These are phyloP conservation scores for Pulveroboletus ravenelii DNA, from an alignment of 768 basidiomycete genomes.

Conservation along the genomic window DNA sequence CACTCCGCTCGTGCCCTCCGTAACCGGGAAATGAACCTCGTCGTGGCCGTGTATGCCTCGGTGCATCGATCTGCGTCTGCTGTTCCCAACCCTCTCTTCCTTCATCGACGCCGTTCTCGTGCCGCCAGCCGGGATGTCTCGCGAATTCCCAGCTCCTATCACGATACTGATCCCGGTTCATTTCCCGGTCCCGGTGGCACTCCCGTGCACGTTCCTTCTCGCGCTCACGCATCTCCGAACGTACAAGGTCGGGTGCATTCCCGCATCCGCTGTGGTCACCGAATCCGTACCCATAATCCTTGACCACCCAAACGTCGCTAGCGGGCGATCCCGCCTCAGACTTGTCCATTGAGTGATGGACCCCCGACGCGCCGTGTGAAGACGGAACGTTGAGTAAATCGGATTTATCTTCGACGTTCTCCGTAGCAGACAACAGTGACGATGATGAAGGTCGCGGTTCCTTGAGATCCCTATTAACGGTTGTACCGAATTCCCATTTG, in stretches of 20 bases:
- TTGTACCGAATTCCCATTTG: slow-evolving; percentile 60
- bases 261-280: slow-evolving; percentile 41
- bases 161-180: slow-evolving; percentile 9
- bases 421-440: not conserved
- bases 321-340: slow-evolving; percentile 14
- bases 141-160: slow-evolving; percentile 18
- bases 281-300: slow-evolving; percentile 62
- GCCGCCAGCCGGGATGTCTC: slow-evolving; percentile 19
- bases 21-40: slow-evolving; percentile 34
- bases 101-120: slow-evolving; percentile 26
- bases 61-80: slow-evolving; percentile 9
- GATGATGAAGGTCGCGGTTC: not conserved
- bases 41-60: slow-evolving; percentile 24
- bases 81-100: slow-evolving; percentile 23
- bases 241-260: slow-evolving; percentile 27
- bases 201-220: slow-evolving; percentile 19
- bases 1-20: slow-evolving; percentile 31
- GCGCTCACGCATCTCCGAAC: slow-evolving; percentile 29
- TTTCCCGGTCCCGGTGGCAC: slow-evolving; percentile 7
- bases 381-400: not conserved
- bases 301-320: slow-evolving; percentile 48
- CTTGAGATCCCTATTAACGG: slow-evolving; percentile 16
- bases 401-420: not conserved
- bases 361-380: not conserved
- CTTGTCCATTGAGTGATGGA: slow-evolving; percentile 4